Evolutionary conservation across 768 basidiomycete genomes (phyloP).

Genomic region (Inosperma sp.): DNA sequence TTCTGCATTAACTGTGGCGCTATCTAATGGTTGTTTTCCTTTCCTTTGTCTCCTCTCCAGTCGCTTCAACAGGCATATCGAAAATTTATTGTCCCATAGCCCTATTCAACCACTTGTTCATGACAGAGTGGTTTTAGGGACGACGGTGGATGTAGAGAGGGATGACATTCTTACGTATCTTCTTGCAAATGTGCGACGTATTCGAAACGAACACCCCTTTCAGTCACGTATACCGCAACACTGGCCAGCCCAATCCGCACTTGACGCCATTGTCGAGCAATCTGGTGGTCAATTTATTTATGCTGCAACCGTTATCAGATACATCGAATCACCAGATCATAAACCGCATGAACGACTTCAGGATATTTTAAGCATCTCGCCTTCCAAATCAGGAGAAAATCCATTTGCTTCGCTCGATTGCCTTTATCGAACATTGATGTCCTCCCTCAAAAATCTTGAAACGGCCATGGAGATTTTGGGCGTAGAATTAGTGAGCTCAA

Average conservation of each 20-base stretch:
- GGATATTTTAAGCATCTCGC: background rate
- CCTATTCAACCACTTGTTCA: too few relatives aligned
- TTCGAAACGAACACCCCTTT: background rate
- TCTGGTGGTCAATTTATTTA: conserved; percentile 17
- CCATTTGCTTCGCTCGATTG: background rate
- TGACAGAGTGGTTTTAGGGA: background rate
- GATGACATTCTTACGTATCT: background rate
- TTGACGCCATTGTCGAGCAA: conserved; percentile 7
- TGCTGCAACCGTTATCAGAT: conserved; percentile 13
- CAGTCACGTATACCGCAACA: background rate
- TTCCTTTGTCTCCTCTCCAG: conserved; percentile 16
- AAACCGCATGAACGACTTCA: background rate
- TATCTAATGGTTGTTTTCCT: background rate
- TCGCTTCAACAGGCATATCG: conserved; percentile 13
- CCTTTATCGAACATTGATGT: too few relatives aligned
- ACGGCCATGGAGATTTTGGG: too few relatives aligned
- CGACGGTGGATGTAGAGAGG: background rate
- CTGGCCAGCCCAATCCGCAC: conserved; percentile 12
- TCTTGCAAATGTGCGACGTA: background rate
- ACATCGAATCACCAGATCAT: conserved; percentile 2
- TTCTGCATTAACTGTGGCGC: conserved; percentile 2
- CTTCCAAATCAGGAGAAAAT: background rate
- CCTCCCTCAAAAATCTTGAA: too few relatives aligned
- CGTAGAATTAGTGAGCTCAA: too few relatives aligned
- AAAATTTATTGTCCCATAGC: background rate